Evolutionary conservation across 169 alveolate genomes (phyloP).

Genomic region (Plasmodium coatneyi): DNA sequence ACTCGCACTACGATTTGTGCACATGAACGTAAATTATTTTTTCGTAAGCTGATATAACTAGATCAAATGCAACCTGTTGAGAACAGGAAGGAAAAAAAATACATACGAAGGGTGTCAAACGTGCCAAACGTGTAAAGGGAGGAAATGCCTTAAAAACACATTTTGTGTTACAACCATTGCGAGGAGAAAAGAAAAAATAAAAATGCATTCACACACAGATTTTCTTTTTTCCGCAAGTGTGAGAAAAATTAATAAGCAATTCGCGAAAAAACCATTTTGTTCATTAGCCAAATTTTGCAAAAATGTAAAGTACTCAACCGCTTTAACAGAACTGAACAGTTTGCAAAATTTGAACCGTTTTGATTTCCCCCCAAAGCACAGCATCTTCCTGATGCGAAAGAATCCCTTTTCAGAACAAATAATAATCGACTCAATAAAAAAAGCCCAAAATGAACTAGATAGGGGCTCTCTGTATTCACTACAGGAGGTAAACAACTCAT

Average conservation of each 20-base stretch:
- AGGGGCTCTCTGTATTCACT: slow-evolving; percentile 66
- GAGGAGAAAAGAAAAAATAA: slow-evolving; percentile 15
- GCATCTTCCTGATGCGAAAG: not conserved
- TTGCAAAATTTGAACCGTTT: slow-evolving; percentile 1
- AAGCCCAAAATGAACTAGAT: slow-evolving; percentile 65
- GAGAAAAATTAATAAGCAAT: slow-evolving; percentile 11
- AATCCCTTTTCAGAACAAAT: slow-evolving; percentile 38
- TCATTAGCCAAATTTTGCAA: slow-evolving; percentile 35
- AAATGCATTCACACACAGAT: slow-evolving; percentile 28
- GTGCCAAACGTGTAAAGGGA: not conserved
- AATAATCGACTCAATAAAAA: slow-evolving; percentile 46
- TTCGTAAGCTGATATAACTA: not conserved
- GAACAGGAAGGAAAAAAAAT: not conserved
- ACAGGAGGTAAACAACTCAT: slow-evolving; percentile 41
- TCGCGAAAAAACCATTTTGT: not conserved
- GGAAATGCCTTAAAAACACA: slow-evolving; percentile 2
- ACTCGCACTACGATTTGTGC: not conserved
- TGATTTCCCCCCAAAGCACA: not conserved
- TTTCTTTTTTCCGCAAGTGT: not conserved
- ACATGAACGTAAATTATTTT: not conserved
- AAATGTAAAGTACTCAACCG: slow-evolving; percentile 2
- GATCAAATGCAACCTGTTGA: slow-evolving; percentile 39
- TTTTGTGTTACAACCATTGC: not conserved
- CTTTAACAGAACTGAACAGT: not conserved
- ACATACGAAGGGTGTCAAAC: not conserved